Percentiles rank a stretch among this genome's conserved stretches.
Evolutionary conservation across 129 eudicot species (phyloP).

Genomic region (Centaurea solstitialis): DNA sequence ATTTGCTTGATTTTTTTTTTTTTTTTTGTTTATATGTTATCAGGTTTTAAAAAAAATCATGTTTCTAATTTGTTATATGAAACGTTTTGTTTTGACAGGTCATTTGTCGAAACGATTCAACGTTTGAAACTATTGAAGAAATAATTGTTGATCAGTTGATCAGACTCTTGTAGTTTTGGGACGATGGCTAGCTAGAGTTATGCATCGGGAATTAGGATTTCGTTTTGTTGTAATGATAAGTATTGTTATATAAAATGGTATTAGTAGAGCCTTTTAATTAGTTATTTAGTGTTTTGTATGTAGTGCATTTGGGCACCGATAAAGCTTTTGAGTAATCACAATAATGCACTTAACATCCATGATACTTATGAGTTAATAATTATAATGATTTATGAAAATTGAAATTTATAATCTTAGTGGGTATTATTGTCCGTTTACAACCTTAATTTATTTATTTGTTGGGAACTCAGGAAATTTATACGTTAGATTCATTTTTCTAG

Average conservation of each 20-base stretch:
- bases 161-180: constrained; percentile 13
- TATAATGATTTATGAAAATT: not conserved
- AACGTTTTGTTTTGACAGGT: constrained; percentile 34
- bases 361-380: not conserved
- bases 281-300: not conserved
- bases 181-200: constrained; percentile 7
- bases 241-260: not conserved
- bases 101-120: constrained; percentile 52
- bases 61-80: not conserved
- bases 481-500: not conserved
- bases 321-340: not conserved
- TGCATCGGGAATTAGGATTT: constrained; percentile 18
- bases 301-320: not conserved
- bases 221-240: not conserved
- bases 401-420: too few relatives aligned
- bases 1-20: not conserved
- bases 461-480: too few relatives aligned
- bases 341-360: not conserved
- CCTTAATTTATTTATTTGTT: too few relatives aligned
- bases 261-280: not conserved
- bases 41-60: not conserved
- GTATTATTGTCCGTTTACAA: not conserved
- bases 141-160: not conserved
- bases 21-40: not conserved
- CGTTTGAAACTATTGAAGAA: constrained; percentile 56